Base-by-base conservation (phyloP, 768 basidiomycete species). In the Lyophyllum semitale region DNA sequence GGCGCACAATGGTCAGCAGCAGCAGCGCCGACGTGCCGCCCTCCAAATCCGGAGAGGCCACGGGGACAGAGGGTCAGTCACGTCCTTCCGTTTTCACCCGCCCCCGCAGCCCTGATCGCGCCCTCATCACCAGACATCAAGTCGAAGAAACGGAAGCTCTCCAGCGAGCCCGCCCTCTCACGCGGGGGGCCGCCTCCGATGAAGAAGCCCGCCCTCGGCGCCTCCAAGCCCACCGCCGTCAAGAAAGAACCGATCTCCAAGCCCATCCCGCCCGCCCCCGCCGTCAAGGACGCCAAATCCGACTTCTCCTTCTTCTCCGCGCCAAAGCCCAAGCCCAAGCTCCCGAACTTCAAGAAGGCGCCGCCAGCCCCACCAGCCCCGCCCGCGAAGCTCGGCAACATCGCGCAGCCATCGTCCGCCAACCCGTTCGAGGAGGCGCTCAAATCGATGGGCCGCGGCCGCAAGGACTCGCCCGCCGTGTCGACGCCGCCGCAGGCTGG, bases 261-360 rank as follows among this genome's bases (percentile, higher is more conserved):
- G 22, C n/a, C 50, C 7, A 1, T 8, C 3, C 22, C 49, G 5
- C 74, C 73, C 42, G 48, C 59, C 11, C 37, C 71, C 1, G 66
- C 75, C 2, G 78, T 83, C 53, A 91, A 91, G 67, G 89, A 89
- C 60, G 88, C 89, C 17, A 89, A 91, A 73, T 86, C 89, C 12
- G 92, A 93, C 69, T 88, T 87, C 44, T 91, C 89, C 1, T 93
- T 94, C 71, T 94, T 94, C 71, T 93, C 91, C 51, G 87, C 88
- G 37, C 89, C 91, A 5, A 93, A 93, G 67, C 83, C 87, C 18
- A 93, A 92, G 65, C 83, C 88, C 27, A 91, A 89, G 70, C 75
- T 94, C 20, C 92, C 92, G 11, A 91, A 82, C 52, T 94, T 94
- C 78, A 93, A 88, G 75, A 94, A 93, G 70, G 88, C 85, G 11